Conservation (phyloP, 257 asterid genomes). For the Solanum paucissectum region DNA sequence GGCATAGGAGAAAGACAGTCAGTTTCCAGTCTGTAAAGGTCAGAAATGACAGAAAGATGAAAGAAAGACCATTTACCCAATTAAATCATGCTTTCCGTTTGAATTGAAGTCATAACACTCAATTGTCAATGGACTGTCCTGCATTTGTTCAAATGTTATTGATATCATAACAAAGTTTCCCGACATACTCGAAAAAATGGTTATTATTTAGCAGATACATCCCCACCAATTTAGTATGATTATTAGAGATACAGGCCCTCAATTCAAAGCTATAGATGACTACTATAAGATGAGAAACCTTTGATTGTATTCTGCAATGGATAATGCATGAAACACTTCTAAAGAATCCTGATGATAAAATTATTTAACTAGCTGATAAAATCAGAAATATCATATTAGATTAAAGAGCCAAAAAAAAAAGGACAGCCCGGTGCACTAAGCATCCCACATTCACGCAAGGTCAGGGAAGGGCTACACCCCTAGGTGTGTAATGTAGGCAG, state of each 20-base stretch:
- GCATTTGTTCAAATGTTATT: constrained; percentile 30
- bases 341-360: not conserved
- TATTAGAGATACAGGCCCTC: not conserved
- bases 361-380: not conserved
- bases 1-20: constrained; percentile 12
- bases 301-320: not conserved
- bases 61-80: constrained; percentile 55
- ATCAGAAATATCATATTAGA: not conserved
- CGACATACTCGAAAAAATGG: not conserved
- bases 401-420: not conserved
- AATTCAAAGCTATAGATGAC: not conserved
- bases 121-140: constrained; percentile 83
- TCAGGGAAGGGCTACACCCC: not conserved
- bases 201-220: not conserved
- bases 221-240: not conserved
- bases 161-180: not conserved
- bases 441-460: not conserved
- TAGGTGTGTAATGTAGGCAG: not conserved
- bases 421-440: not conserved
- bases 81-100: constrained; percentile 80
- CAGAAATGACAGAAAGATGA: constrained; percentile 5
- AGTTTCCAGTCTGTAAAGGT: constrained; percentile 12
- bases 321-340: not conserved
- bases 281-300: not conserved
- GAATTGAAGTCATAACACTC: constrained; percentile 90